Evolutionary conservation across 2,329 filamentous ascomycete species (phyloP).

Genomic region (Coniella vitis): DNA sequence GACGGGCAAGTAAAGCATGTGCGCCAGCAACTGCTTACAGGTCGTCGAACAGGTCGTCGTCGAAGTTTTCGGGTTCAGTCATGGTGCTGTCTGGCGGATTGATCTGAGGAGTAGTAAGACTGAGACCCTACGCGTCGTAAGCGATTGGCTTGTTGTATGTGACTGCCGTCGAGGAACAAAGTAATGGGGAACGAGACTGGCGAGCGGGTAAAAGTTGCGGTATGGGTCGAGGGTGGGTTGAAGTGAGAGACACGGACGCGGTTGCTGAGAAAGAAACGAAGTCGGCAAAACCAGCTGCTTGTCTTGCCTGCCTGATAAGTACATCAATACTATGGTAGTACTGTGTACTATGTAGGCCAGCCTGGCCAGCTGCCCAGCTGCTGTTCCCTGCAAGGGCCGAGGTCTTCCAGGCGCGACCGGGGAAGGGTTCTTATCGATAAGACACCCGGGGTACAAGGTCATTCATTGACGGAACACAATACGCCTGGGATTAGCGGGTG

Average conservation of each 20-base stretch:
- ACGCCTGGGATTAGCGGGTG: neutral
- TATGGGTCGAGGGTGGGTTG: neutral
- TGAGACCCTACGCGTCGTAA: neutral
- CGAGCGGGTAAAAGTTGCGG: too few relatives aligned
- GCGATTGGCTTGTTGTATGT: too few relatives aligned
- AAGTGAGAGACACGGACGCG: neutral
- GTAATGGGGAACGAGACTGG: too few relatives aligned
- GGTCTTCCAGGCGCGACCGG: neutral
- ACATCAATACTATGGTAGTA: too few relatives aligned
- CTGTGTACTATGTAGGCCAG: too few relatives aligned
- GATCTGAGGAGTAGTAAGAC: neutral
- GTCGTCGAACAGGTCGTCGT: slow-evolving; percentile 88
- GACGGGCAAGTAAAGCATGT: too few relatives aligned
- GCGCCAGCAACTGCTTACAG: slow-evolving; percentile 52
- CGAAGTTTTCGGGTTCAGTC: slow-evolving; percentile 70
- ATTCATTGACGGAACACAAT: too few relatives aligned
- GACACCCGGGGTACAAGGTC: neutral
- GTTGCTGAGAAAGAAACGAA: slow-evolving; percentile 2
- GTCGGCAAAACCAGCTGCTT: neutral
- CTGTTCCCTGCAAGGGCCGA: neutral
- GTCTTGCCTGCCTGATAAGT: neutral
- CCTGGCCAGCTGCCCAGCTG: neutral
- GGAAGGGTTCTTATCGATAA: slow-evolving; percentile 2
- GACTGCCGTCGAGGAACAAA: too few relatives aligned
- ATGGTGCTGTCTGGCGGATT: slow-evolving; percentile 37